Conservation (phyloP, 2,329 filamentous ascomycete genomes). For the Zasmidium citrigriseum region DNA sequence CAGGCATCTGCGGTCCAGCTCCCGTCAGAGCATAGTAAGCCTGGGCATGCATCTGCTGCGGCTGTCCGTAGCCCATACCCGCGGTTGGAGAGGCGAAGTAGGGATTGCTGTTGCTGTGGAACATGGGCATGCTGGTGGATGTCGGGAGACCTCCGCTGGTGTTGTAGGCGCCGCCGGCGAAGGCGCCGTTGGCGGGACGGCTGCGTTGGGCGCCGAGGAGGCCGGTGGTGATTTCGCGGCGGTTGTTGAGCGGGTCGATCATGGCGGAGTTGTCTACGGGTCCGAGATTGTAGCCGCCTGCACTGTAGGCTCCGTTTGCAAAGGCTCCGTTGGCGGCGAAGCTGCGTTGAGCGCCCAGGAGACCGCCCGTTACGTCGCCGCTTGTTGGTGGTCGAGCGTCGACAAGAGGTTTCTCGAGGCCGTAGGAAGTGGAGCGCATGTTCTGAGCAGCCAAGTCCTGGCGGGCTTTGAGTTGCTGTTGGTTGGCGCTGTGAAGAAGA, state of each 20-base stretch:
- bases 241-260: slow-evolving; percentile 1
- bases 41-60: slow-evolving; percentile 15
- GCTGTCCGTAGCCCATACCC: slow-evolving; percentile 20
- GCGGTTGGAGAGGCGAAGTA: slow-evolving; percentile 32
- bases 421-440: slow-evolving; percentile 31
- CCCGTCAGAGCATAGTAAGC: slow-evolving; percentile 20
- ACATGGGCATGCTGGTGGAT: slow-evolving; percentile 20
- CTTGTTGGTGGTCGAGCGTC: slow-evolving; percentile 32
- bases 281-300: slow-evolving; percentile 1
- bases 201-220: slow-evolving; percentile 20
- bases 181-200: slow-evolving; percentile 35
- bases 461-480: slow-evolving; percentile 38
- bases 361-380: slow-evolving; percentile 30
- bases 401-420: slow-evolving; percentile 24
- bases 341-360: slow-evolving; percentile 20
- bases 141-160: slow-evolving; percentile 16
- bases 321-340: slow-evolving; percentile 36
- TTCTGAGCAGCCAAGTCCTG: slow-evolving; percentile 37
- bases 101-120: slow-evolving; percentile 14
- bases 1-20: slow-evolving; percentile 11
- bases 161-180: slow-evolving; percentile 29
- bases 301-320: slow-evolving; percentile 23
- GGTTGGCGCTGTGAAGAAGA: slow-evolving; percentile 38
- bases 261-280: not conserved
- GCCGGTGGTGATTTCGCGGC: slow-evolving; percentile 24